Evolutionary conservation across 768 basidiomycete species (phyloP).

Genomic region (Boletus rubroflammeus): DNA sequence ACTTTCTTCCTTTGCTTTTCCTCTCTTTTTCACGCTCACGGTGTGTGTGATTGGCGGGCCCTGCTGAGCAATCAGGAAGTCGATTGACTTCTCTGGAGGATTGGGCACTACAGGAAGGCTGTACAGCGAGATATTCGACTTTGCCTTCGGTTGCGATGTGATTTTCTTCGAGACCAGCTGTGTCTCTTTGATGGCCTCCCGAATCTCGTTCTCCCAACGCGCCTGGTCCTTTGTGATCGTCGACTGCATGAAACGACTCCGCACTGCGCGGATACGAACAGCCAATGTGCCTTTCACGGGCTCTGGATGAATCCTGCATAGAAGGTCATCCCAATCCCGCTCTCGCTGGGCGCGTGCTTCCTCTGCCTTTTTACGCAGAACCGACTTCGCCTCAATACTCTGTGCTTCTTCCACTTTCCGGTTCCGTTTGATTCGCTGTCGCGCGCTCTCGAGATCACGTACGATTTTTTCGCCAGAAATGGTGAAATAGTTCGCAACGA

Average conservation of each 20-base stretch:
- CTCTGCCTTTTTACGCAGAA: conserved; percentile 60
- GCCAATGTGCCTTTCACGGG: conserved; percentile 46
- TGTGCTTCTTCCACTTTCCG: conserved; percentile 29
- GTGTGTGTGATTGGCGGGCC: conserved; percentile 38
- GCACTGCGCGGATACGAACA: conserved; percentile 52
- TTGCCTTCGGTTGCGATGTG: conserved; percentile 33
- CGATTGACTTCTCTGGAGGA: conserved; percentile 50
- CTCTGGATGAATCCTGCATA: conserved; percentile 52
- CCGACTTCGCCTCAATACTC: conserved; percentile 45
- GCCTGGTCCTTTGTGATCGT: conserved; percentile 43
- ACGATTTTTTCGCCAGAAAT: conserved; percentile 37
- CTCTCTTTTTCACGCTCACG: conserved; percentile 36
- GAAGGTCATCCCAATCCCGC: conserved; percentile 59
- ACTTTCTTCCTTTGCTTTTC: conserved; percentile 24
- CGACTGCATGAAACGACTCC: conserved; percentile 56
- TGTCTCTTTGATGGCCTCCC: conserved; percentile 52
- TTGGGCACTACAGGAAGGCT: conserved; percentile 37
- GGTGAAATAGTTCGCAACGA: conserved; percentile 44
- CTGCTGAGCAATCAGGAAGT: conserved; percentile 48
- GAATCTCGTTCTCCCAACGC: conserved; percentile 66
- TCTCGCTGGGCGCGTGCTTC: conserved; percentile 58
- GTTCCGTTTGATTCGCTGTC: conserved; percentile 33
- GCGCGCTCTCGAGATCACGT: conserved; percentile 43
- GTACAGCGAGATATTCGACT: background rate
- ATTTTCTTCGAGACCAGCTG: conserved; percentile 45